These are phyloP conservation scores for Phialocephala sp. DNA, from an alignment of 2,329 filamentous ascomycete species.

Conservation along the genomic window DNA sequence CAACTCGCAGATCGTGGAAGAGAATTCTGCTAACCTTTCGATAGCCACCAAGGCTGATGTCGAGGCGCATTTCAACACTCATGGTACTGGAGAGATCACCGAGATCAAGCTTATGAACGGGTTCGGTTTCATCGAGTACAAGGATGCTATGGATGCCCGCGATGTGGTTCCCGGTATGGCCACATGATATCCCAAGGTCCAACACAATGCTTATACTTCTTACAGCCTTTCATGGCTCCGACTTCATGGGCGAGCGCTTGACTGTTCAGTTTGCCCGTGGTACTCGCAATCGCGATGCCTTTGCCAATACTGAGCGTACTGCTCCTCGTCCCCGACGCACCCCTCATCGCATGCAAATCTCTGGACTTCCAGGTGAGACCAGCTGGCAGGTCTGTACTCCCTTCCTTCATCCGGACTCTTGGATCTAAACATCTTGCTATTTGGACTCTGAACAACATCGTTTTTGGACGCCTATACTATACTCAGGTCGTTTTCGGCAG, in stretches of 20 bases:
- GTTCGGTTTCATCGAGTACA: constrained; percentile 99
- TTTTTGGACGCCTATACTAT: constrained; percentile 44
- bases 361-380: constrained; percentile 95
- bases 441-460: constrained; percentile 43
- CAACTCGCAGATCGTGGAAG: constrained; percentile 2
- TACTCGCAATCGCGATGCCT: constrained; percentile 71
- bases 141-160: constrained; percentile 96
- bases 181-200: constrained; percentile 26
- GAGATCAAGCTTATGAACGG: constrained; percentile 99
- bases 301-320: constrained; percentile 65
- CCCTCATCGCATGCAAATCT: constrained; percentile 95
- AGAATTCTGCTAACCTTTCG: constrained; percentile 29
- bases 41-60: constrained; percentile 96
- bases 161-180: constrained; percentile 95
- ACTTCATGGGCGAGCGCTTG: constrained; percentile 96
- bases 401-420: constrained; percentile 56
- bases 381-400: constrained; percentile 99
- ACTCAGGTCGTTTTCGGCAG: constrained; percentile 33
- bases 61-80: constrained; percentile 91
- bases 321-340: constrained; percentile 89
- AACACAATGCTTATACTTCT: constrained; percentile 36
- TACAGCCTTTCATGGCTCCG: constrained; percentile 79
- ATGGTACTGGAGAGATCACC: constrained; percentile 96
- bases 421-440: constrained; percentile 44
- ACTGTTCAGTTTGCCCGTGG: constrained; percentile 98